These are phyloP conservation scores for Chaetomium cochliodes DNA, from an alignment of 495 filamentous ascomycete genomes.

Conservation along the genomic window DNA sequence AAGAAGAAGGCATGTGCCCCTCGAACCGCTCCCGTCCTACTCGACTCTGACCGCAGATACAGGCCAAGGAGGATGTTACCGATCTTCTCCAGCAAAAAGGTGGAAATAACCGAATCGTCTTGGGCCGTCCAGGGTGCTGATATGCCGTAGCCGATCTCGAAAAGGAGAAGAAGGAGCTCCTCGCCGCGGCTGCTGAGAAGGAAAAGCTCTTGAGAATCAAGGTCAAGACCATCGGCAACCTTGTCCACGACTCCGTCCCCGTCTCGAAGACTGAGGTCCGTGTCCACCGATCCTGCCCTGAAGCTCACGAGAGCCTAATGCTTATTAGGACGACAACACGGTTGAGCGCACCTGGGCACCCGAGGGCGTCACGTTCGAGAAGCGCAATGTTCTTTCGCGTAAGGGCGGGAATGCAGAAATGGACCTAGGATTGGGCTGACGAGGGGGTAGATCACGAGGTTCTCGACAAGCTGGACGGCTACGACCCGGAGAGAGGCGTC, in stretches of 20 bases:
- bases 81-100: conserved; percentile 71
- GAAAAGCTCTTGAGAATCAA: conserved; percentile 66
- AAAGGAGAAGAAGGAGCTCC: conserved; percentile 73
- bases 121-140: conserved; percentile 11
- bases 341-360: conserved; percentile 77
- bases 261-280: conserved; percentile 77
- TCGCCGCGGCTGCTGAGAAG: conserved; percentile 71
- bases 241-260: conserved; percentile 91
- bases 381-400: conserved; percentile 44
- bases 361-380: conserved; percentile 64
- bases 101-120: conserved; percentile 5
- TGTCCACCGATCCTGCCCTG: conserved; percentile 21
- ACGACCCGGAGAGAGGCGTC: conserved; percentile 88
- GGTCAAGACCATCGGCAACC: conserved; percentile 84
- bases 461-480: conserved; percentile 80
- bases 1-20: conserved; percentile 78
- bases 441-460: conserved; percentile 76
- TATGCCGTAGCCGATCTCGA: conserved; percentile 56
- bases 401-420: conserved; percentile 19
- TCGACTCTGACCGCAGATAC: conserved; percentile 19
- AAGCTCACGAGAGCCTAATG: conserved; percentile 9
- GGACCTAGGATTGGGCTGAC: not conserved
- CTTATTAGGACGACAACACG: conserved; percentile 68
- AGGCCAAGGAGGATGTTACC: conserved; percentile 89
- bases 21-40: conserved; percentile 3